Evolutionary conservation across 139 green algal genomes (phyloP).

Genomic region (Raphidocelis subcapitata): DNA sequence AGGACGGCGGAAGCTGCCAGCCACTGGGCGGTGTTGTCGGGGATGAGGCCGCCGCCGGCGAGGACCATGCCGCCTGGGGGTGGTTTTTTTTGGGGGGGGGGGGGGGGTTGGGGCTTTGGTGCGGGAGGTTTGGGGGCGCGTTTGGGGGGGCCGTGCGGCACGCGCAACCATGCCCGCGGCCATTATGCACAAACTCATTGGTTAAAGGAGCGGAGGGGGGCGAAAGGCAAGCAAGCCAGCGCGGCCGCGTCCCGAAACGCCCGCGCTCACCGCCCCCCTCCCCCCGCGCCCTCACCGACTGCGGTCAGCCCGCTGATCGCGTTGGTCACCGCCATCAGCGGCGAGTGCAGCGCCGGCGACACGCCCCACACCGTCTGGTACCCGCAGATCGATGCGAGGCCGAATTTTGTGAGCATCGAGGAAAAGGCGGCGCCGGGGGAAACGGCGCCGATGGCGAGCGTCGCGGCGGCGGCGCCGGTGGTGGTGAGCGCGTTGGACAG

Average conservation of each 20-base stretch:
- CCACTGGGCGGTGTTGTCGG: constrained; percentile 48
- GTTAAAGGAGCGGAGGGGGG: no score
- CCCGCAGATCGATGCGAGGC: constrained; percentile 75
- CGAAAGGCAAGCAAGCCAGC: no score
- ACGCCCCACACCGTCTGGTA: constrained; percentile 82
- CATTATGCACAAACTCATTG: no score
- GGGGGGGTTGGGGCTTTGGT: no score
- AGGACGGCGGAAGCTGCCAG: constrained; percentile 71
- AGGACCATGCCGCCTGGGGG: constrained; percentile 75
- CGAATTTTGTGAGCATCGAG: constrained; percentile 85
- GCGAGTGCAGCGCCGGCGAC: constrained; percentile 84
- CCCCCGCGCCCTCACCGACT: constrained; percentile 21
- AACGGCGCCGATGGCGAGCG: constrained; percentile 59
- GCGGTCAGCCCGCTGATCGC: constrained; percentile 76
- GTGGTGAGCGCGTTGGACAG: constrained; percentile 47
- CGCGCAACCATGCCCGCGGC: no score
- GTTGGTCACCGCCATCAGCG: constrained; percentile 94
- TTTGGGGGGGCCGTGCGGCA: no score
- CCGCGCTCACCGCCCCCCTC: no score
- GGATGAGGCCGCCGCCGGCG: constrained; percentile 65
- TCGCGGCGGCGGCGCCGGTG: constrained; percentile 37
- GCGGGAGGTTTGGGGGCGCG: no score
- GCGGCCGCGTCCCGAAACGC: no score
- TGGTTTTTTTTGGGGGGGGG: no score
- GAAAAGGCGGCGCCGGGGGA: constrained; percentile 66